Evolutionary conservation across 1,284 basidiomycete genomes (phyloP), one percentile per base, ranked within the genome.

Genomic region (Rhizoctonia solani): DNA sequence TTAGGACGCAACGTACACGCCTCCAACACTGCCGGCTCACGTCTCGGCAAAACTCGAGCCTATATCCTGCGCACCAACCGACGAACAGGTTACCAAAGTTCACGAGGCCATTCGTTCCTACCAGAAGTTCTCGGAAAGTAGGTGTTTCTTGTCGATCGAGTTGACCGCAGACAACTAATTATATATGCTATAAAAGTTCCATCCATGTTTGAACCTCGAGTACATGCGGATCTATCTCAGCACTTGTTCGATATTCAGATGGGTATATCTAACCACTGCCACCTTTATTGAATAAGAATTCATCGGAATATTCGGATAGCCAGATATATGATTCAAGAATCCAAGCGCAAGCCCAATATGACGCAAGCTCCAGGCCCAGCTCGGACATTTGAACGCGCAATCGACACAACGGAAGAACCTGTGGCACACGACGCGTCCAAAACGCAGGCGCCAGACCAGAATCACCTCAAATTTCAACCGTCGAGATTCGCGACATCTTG

Each of bases 1-100:
- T 34, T 30, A 53, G 50, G 50, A 53, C 14, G 29, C 13, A 8
- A 32, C 39, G 23, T 53, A 53, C 19, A 53, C 37, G 8, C 61
- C 61, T 9, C 61, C 61, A 6, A 23, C 19, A 5, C 37, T 65
- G n/a, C 61, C 61, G 3, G 37, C 61, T 1, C 61, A 65, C 19
- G 44, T 65, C 6, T 23, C 34, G 9, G 14, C 44, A 21, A 4
- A 2, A 1, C 39, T 65, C n/a, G 50, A 53, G 11, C 61, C 50
- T 9, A 25, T 63, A 11, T 19, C 27, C 3, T 14, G 23, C 2
- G 11, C 47, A 5, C 59, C 59, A 2, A 41, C 59, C 2, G 27
- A 63, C n/a, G 49, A 53, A 11, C 32, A 63, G 37, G 27, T 63
- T 19, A 63, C 37, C 11, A 19, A 27, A 16, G 59, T 41, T 4